Percentiles rank a stretch among this genome's conserved stretches.
Evolutionary conservation across 2,329 filamentous ascomycete genomes (phyloP).

Genomic region (Monilinia vaccinii-corymbosi): DNA sequence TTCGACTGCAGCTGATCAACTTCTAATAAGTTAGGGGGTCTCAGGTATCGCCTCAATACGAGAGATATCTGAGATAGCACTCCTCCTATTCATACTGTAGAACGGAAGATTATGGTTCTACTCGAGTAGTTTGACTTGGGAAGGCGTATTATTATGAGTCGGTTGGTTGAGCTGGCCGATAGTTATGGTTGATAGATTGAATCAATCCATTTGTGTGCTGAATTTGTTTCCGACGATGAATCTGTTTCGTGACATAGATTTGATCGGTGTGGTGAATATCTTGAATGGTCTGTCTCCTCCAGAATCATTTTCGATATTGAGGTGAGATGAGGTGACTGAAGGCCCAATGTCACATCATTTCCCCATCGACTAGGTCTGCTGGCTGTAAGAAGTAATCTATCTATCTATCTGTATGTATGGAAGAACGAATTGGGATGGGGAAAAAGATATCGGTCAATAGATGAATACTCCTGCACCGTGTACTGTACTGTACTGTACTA

Average conservation of each 20-base stretch:
- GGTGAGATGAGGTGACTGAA: background rate
- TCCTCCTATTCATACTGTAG: background rate
- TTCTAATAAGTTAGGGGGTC: background rate
- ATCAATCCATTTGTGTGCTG: too few species aligned
- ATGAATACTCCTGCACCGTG: too few species aligned
- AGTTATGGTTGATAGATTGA: background rate
- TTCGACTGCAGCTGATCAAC: background rate
- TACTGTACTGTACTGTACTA: too few species aligned
- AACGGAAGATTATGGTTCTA: background rate
- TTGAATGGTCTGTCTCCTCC: too few species aligned
- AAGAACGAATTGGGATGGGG: background rate
- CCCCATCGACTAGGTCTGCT: background rate
- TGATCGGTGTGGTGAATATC: background rate
- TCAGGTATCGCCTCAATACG: background rate
- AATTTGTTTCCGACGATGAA: too few species aligned
- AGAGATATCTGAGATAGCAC: background rate
- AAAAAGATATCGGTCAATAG: conserved; percentile 1
- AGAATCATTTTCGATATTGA: too few species aligned
- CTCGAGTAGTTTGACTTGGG: background rate
- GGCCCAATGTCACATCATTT: background rate
- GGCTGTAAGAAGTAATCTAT: too few species aligned
- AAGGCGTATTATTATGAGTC: background rate
- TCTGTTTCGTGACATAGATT: background rate
- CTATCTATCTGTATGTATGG: background rate
- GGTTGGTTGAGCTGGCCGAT: background rate